Base-by-base conservation (phyloP, 1,284 basidiomycete genomes). In the Cryptococcus sp. region DNA sequence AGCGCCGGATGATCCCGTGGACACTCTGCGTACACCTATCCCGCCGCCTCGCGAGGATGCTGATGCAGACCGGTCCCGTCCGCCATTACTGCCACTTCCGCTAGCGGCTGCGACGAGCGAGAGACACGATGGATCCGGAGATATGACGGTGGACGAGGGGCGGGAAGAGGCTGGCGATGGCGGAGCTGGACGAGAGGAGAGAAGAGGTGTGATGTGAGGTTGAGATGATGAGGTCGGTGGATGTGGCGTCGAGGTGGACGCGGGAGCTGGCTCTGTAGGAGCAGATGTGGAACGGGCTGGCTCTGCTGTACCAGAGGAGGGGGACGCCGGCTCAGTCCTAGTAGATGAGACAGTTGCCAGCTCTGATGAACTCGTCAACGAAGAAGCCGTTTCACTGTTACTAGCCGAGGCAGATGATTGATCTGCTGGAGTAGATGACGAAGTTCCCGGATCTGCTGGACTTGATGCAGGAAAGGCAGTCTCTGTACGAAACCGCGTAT, bases 161-260 rank as follows among this genome's bases (percentile, higher is more conserved):
- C 74, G 64, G 11, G 70, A 72, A 16, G 60, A 58, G 2, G 70
- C 71, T 0, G 75, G 75, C 0, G 69, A 71, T 2, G 70, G 66
- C 16, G 75, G 75, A 7, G 75, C 75, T 2, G 73, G 72, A n/a
- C 75, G 67, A 38, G 64, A 61, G 7, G 69, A 68, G 8, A 66
- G 65, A 16, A 76, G 61, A 13, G 59, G 47, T 45, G 35, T 35
- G 30, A 39, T 41, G 20, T 15, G 47, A 42, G 45, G 55, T 42
- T 19, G 42, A 7, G 42, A 45, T n/a, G 47, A 40, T 40, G 48
- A 43, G 25, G 3, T 27, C 13, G 42, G 49, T n/a, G 49, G 27
- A 35, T 50, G n/a, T 15, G 53, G 25, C 11, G 45, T 45, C 16
- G 43, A 16, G 27, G 45, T 35, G 20, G 53, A 13, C 20, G 46